phyloP scores from a whole-genome alignment of 169 alveolate genomes.

The Theileria sp. region DNA sequence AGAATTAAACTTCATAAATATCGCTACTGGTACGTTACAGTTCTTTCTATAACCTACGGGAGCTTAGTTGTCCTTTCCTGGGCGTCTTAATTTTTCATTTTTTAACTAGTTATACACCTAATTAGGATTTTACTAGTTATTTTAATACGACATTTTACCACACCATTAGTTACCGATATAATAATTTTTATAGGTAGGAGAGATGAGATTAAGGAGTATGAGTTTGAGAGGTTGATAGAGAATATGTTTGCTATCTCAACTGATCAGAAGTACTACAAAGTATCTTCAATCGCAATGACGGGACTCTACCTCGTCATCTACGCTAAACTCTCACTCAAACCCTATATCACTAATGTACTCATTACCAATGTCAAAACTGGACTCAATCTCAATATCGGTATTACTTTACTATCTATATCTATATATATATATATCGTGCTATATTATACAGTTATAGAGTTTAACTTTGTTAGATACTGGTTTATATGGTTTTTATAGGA shows the following conservation, averaged over 20 bases:
- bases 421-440: neutral
- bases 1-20: conserved; percentile 34
- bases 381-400: conserved; percentile 33
- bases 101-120: too few relatives aligned
- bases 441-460: neutral
- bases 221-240: conserved; percentile 33
- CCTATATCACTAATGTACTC: conserved; percentile 24
- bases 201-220: conserved; percentile 57
- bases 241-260: conserved; percentile 7
- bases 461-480: neutral
- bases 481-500: conserved; percentile 16
- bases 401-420: neutral
- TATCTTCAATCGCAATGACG: conserved; percentile 47
- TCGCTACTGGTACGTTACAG: conserved; percentile 1
- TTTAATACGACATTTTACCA: neutral
- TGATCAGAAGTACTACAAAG: conserved; percentile 16
- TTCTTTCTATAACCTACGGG: neutral
- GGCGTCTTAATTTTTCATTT: too few relatives aligned
- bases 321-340: conserved; percentile 24
- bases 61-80: too few relatives aligned
- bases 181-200: conserved; percentile 28
- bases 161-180: neutral
- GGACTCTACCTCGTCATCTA: conserved; percentile 55
- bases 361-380: conserved; percentile 56
- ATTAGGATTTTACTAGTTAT: neutral